Base-by-base conservation (phyloP, 2,329 filamentous ascomycete genomes). In the Cladosporium sp. region DNA sequence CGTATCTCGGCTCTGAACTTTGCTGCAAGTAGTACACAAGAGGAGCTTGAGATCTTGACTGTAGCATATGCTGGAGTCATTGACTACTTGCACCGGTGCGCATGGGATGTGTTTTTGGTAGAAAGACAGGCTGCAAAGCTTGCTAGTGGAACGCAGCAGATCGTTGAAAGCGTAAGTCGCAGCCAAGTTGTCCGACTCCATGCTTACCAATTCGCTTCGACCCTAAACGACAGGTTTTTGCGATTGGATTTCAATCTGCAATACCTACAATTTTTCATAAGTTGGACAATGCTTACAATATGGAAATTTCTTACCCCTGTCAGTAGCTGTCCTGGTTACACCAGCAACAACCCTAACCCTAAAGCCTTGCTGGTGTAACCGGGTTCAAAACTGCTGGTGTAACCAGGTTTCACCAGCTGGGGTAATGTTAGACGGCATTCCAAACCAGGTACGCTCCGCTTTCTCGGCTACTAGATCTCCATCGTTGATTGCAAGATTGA, bases 61-160 rank as follows among this genome's bases (percentile, higher is more conserved):
- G 14, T 42, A 42, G 14, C 38, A 42, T 42, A 42, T 42, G 38
- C n/a, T 19, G 9, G 38, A 14, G 18, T 42, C 38, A n/a, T 42
- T 9, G 14, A 42, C 14, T n/a, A 42, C 9, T 14, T 14, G n/a
- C 38, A 42, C 38, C 9, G 38, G 38, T 42, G 38, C 14, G 38
- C 38, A 42, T 42, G n/a, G 38, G 38, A 42, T 42, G 38, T 19
- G 18, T 42, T 42, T 42, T 42, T 42, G n/a, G 38, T 42, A 42
- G 38, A 19, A 42, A 14, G n/a, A 10, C n/a, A 42, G 38, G 38
- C n/a, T 42, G 38, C 38, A 42, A 14, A 42, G 38, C 13, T 34
- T 34, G 13, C 32, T 34, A 42, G 38, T 42, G 38, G n/a, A 19
- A 42, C 14, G n/a, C 18, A 42, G 38, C 38, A 19, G n/a, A 14